A percentile compares a stretch with the other conserved stretches of the same genome.
Conservation (phyloP, 129 eudicot genomes). For the Flaveria bidentis region DNA sequence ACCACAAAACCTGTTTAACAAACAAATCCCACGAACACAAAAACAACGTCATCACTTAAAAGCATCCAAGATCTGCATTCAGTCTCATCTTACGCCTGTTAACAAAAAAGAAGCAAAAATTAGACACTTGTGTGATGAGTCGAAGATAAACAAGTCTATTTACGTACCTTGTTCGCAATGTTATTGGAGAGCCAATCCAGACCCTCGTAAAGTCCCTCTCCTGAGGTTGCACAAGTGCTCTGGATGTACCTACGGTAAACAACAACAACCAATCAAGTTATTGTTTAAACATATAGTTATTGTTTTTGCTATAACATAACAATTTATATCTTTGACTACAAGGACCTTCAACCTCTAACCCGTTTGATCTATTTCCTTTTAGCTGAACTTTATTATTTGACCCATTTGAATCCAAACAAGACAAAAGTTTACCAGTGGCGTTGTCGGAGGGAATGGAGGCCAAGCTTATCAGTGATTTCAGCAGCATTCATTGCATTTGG, state of each 20-base stretch:
- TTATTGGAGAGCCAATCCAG: constrained; percentile 50
- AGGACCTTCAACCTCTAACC: background rate
- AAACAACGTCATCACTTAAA: background rate
- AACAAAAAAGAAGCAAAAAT: background rate
- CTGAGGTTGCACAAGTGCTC: constrained; percentile 49
- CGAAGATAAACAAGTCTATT: background rate
- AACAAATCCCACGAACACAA: constrained; percentile 25
- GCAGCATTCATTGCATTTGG: constrained; percentile 99
- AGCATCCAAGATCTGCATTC: constrained; percentile 31
- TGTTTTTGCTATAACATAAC: background rate
- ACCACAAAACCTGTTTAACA: constrained; percentile 30
- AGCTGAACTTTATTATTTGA: background rate
- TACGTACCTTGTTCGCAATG: constrained; percentile 42
- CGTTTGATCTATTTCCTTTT: background rate
- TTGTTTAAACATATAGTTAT: background rate
- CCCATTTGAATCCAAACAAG: background rate
- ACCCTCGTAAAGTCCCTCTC: constrained; percentile 52
- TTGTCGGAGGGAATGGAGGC: constrained; percentile 99
- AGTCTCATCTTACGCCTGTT: constrained; percentile 34
- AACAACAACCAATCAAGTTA: background rate
- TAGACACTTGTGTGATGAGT: background rate
- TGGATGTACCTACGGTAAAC: constrained; percentile 40
- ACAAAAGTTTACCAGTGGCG: constrained; percentile 80
- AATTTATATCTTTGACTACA: background rate
- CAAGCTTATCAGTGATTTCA: constrained; percentile 99